Conservation (phyloP, 2,329 filamentous ascomycete species). For the Fusarium longipes region DNA sequence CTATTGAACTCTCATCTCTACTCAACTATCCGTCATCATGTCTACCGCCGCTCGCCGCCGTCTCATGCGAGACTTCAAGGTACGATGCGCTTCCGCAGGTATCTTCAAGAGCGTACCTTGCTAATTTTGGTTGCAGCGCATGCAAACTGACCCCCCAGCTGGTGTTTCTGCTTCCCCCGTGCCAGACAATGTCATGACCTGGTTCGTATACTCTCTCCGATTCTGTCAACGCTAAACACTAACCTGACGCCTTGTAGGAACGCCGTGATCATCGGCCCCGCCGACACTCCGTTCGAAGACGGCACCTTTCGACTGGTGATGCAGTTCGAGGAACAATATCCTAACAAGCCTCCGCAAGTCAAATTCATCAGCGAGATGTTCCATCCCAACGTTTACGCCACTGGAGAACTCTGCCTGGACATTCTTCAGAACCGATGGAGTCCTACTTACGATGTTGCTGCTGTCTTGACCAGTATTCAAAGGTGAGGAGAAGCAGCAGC, state of each 20-base stretch:
- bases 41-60: constrained; percentile 95
- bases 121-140: constrained; percentile 71
- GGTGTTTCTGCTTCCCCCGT: constrained; percentile 97
- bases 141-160: constrained; percentile 98
- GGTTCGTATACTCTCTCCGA: constrained; percentile 65
- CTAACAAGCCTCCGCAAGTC: constrained; percentile 96
- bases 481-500: constrained; percentile 67
- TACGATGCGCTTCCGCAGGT: constrained; percentile 54
- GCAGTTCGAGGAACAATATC: constrained; percentile 99
- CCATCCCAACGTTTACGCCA: constrained; percentile 98
- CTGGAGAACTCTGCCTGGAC: constrained; percentile 94
- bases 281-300: constrained; percentile 97
- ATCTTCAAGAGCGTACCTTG: neutral
- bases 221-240: constrained; percentile 23
- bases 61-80: constrained; percentile 99
- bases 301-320: constrained; percentile 97
- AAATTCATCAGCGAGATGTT: constrained; percentile 99
- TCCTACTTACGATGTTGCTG: constrained; percentile 97
- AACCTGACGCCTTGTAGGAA: constrained; percentile 72
- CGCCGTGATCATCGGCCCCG: constrained; percentile 95
- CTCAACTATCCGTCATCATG: constrained; percentile 56
- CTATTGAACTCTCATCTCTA: neutral
- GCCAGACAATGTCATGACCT: constrained; percentile 97
- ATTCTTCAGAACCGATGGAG: constrained; percentile 99
- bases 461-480: constrained; percentile 96